phyloP scores from a whole-genome alignment of 2,329 filamentous ascomycete species.

The Apiospora sp. region DNA sequence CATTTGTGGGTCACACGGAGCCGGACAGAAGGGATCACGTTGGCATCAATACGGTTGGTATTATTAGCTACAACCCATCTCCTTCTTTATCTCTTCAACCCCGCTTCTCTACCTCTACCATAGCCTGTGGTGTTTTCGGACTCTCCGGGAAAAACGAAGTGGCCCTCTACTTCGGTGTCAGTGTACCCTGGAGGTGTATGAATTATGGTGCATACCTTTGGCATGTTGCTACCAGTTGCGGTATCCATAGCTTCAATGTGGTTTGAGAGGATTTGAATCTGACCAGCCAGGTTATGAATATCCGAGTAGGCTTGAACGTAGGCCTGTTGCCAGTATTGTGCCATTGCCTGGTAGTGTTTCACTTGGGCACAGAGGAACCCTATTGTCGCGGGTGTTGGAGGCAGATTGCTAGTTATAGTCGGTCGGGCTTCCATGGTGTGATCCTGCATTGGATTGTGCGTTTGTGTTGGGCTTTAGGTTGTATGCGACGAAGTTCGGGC shows the following conservation, averaged over 20 bases:
- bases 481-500: neutral
- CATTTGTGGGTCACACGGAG: conserved; percentile 1
- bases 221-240: conserved; percentile 1
- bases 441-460: neutral
- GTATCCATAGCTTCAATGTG: neutral
- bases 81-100: neutral
- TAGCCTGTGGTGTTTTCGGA: neutral
- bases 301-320: neutral
- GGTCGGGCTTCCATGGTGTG: neutral
- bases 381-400: neutral
- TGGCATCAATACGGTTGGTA: neutral
- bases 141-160: neutral
- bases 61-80: neutral
- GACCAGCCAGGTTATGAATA: neutral
- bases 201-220: neutral
- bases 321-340: neutral
- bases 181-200: neutral
- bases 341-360: neutral
- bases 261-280: neutral
- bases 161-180: neutral
- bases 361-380: neutral
- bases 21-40: neutral
- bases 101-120: neutral
- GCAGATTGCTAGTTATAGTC: neutral
- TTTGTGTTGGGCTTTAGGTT: neutral